Evolutionary conservation across 2,329 filamentous ascomycete genomes (phyloP), one percentile per base, ranked within the genome.

Genomic region (Stagonosporopsis tanaceti): DNA sequence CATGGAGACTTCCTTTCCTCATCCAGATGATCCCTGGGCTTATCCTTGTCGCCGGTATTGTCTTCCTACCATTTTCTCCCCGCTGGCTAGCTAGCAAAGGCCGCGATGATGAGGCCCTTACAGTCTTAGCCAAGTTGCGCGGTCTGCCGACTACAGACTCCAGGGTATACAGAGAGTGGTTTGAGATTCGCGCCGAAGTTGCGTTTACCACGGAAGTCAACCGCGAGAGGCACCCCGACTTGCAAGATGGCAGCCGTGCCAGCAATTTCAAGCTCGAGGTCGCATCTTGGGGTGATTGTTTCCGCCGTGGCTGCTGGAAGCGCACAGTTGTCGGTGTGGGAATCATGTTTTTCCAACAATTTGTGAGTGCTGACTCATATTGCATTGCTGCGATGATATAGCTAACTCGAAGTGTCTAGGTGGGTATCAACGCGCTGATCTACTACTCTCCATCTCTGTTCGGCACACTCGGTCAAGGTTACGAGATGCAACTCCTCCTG

Each of bases 381-480:
- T 15, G 5, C 5, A 34, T 7, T 8, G n/a, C 32, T n/a, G 32
- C n/a, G 32, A 34, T n/a, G n/a, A 15, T n/a, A 5, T n/a, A n/a
- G 12, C 32, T 34, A 34, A 34, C 15, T 5, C 2, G 1, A 34
- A 34, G 4, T n/a, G 12, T 34, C 14, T 34, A 34, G 32, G 32
- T 34, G 32, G 32, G 32, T 34, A 34, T 34, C 32, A 34, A 34
- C 39, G 80, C 79, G 0, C 65, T 82, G 1, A 82, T 85, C 82
- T 52, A 87, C 85, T 89, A 89, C 55, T 85, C 86, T 0, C 87
- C 87, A 0, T 72, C 83, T 0, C 77, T 89, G 0, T 89, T 89
- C 62, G 73, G 80, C 24, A 84, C 86, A 50, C 85, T 87, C 2
- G 87, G 87, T 0, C 77, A 88, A 11, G 77, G 79, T 7, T 84